A percentile compares a stretch with the other conserved stretches of the same genome.
Conservation (phyloP, 129 eudicot genomes). For the Apium graveolens region DNA sequence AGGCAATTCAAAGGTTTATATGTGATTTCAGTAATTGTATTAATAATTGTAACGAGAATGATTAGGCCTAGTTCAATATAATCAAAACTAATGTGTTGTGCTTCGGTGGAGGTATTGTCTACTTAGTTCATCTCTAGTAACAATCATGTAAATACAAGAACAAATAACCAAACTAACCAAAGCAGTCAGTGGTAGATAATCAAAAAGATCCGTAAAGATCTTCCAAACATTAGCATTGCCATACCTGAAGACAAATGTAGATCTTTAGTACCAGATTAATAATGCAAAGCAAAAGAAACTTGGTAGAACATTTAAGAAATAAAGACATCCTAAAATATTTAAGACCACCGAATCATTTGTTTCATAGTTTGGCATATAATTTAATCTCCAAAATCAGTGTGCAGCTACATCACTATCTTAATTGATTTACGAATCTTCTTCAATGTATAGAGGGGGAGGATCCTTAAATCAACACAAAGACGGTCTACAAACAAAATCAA, state of each 20-base stretch:
- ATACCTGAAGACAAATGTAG: conserved; percentile 33
- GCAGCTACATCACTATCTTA: neutral
- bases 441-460: neutral
- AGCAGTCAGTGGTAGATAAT: conserved; percentile 72
- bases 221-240: conserved; percentile 85
- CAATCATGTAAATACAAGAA: neutral
- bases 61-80: neutral
- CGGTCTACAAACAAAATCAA: neutral
- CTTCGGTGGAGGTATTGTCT: neutral
- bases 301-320: neutral
- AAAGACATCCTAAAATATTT: neutral
- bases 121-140: neutral
- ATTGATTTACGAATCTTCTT: neutral
- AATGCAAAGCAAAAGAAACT: neutral
- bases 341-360: neutral
- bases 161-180: conserved; percentile 40
- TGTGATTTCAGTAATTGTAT: neutral
- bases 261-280: neutral
- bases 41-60: neutral
- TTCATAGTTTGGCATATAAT: neutral
- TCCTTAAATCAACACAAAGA: neutral
- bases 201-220: conserved; percentile 69
- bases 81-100: too few species aligned
- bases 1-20: neutral
- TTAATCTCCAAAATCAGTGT: neutral